Evolutionary conservation across 2,329 filamentous ascomycete species (phyloP).

Genomic region (Neodidymelliopsis sp.): DNA sequence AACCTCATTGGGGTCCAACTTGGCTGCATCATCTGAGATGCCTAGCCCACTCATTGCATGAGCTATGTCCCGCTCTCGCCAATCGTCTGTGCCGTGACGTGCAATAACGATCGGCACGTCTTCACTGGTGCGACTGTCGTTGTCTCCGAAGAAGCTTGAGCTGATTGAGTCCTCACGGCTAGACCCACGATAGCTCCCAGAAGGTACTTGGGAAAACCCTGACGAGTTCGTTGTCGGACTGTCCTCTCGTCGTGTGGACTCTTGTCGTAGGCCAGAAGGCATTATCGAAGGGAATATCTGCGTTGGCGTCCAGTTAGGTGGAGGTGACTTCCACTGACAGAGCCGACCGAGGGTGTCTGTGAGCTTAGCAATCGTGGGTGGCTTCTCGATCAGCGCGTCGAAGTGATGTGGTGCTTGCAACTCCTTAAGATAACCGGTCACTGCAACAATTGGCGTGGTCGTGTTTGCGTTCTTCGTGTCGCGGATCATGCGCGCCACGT

Average conservation of each 20-base stretch:
- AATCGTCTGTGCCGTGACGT: conserved; percentile 77
- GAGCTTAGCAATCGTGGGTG: conserved; percentile 89
- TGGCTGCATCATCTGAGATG: conserved; percentile 70
- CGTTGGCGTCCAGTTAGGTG: conserved; percentile 61
- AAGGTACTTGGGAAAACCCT: conserved; percentile 74
- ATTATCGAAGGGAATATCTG: conserved; percentile 56
- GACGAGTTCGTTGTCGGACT: conserved; percentile 84
- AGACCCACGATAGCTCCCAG: conserved; percentile 78
- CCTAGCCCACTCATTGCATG: conserved; percentile 71
- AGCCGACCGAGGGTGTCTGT: conserved; percentile 85
- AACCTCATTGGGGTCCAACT: conserved; percentile 43
- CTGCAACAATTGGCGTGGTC: conserved; percentile 92
- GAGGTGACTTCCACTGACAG: conserved; percentile 91
- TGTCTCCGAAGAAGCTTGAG: conserved; percentile 86
- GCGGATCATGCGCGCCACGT: conserved; percentile 96
- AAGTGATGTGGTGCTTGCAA: conserved; percentile 95
- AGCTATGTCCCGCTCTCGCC: conserved; percentile 67
- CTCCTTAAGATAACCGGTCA: conserved; percentile 98
- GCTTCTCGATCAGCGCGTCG: conserved; percentile 94
- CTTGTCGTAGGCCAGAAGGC: conserved; percentile 69
- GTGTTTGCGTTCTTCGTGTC: conserved; percentile 96
- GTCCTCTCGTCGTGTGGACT: conserved; percentile 71
- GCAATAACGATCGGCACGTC: conserved; percentile 79
- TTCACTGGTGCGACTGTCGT: conserved; percentile 76
- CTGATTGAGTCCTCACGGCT: conserved; percentile 89